Evolutionary conservation across 2,329 filamentous ascomycete species (phyloP), one percentile per base, ranked within the genome.

Genomic region (Colletotrichum tanaceti): DNA sequence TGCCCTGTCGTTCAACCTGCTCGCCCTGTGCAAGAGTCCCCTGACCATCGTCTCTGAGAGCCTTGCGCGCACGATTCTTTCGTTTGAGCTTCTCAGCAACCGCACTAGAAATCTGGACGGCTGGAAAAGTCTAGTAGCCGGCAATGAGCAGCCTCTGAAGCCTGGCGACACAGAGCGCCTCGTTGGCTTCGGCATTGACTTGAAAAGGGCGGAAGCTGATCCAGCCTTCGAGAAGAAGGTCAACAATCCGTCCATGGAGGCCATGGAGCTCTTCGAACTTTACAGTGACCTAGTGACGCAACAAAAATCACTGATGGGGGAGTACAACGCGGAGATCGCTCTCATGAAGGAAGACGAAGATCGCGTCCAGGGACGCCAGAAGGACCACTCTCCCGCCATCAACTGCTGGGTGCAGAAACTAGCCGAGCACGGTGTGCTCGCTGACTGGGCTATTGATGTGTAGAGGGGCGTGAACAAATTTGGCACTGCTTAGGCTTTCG

Each of bases 1-100:
- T 13, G 85, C 89, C 60, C 85, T 93, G 38, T 86, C 90, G n/a
- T 97, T 93, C 79, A 94, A 89, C 71, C 87, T 97, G 44, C 84
- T 97, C 57, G 90, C 93, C 28, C 80, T 97, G 2, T 91, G 91
- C 71, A 86, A 87, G 65, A 91, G 90, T 65, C 90, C 92, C 0
- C 78, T 91, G 1, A 73, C 80, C 14, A 76, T 79, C 3, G 80
- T 89, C 13, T 82, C 75, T 66, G 86, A 68, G 77, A 79, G 78
- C 5, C 81, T 90, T 24, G 81, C 82, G 2, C 70, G 74, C 28
- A 82, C 80, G 53, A 74, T 85, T 63, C 77, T 82, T 71, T 76
- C 77, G 20, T 70, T 86, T 38, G 71, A 75, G 7, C 73, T 73
- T 35, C 74, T 88, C 2, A 74, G 82, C 58, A 70, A 73, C 1